A percentile compares a stretch with the other conserved stretches of the same genome.
phyloP scores from a whole-genome alignment of 2,329 filamentous ascomycete genomes.

The Fusarium irregulare region DNA sequence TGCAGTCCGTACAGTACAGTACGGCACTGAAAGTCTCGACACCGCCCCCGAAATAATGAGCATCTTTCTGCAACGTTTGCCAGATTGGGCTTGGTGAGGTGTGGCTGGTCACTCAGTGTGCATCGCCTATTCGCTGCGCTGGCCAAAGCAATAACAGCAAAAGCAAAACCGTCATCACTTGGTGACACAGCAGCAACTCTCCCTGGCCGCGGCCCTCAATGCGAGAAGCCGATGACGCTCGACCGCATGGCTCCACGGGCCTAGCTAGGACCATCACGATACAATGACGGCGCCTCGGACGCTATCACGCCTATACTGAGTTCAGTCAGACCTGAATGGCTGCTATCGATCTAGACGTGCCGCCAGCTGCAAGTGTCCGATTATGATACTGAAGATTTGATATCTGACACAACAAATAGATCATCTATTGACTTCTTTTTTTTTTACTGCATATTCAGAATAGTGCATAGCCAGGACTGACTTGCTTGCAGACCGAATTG shows the following conservation, averaged over 20 bases:
- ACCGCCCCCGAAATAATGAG: constrained; percentile 21
- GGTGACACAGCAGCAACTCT: constrained; percentile 19
- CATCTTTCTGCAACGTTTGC: constrained; percentile 39
- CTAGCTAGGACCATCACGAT: constrained; percentile 13
- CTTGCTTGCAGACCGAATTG: constrained; percentile 9
- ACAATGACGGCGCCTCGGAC: constrained; percentile 14
- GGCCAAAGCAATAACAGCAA: constrained; percentile 25
- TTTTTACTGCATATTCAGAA: constrained; percentile 8
- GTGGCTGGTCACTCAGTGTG: constrained; percentile 33
- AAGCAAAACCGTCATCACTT: constrained; percentile 35
- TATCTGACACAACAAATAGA: constrained; percentile 7
- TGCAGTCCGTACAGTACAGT: background rate
- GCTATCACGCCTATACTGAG: constrained; percentile 23
- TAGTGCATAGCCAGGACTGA: background rate
- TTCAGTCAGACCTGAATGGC: constrained; percentile 15
- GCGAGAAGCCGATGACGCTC: constrained; percentile 32
- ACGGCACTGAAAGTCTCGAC: constrained; percentile 7
- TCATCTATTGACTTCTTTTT: constrained; percentile 1
- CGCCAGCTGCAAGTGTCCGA: constrained; percentile 24
- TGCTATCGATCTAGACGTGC: constrained; percentile 18
- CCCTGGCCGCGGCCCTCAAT: constrained; percentile 8
- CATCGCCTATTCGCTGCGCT: constrained; percentile 15
- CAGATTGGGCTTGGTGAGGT: constrained; percentile 30
- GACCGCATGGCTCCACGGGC: constrained; percentile 19
- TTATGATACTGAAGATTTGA: constrained; percentile 32